Evolutionary conservation across 176 grass and related monocot species (phyloP).

Genomic region (Lolium perenne): DNA sequence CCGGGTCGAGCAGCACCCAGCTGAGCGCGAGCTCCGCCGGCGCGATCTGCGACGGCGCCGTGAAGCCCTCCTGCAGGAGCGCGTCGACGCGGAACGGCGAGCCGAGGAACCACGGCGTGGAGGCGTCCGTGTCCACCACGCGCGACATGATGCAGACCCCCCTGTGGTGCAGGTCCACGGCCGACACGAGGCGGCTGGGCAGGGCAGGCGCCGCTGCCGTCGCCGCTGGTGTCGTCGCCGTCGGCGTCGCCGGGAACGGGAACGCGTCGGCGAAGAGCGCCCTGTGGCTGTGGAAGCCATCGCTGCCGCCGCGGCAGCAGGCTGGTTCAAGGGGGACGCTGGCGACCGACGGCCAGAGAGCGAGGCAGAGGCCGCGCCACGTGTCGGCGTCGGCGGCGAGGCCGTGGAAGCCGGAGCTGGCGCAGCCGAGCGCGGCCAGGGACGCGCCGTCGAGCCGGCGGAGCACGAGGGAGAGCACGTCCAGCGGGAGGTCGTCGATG

Average conservation of each 20-base stretch:
- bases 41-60: constrained; percentile 31
- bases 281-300: constrained; percentile 40
- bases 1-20: constrained; percentile 79
- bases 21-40: constrained; percentile 56
- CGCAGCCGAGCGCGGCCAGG: constrained; percentile 70
- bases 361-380: constrained; percentile 71
- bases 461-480: constrained; percentile 68
- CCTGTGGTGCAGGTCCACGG: constrained; percentile 69
- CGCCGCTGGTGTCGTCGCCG: not conserved
- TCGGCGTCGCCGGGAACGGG: constrained; percentile 52
- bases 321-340: not conserved
- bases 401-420: constrained; percentile 48
- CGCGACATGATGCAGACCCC: constrained; percentile 62
- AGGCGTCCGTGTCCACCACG: constrained; percentile 64
- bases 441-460: constrained; percentile 69
- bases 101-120: constrained; percentile 65
- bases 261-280: constrained; percentile 80
- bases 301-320: not conserved
- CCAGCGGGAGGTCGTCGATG: constrained; percentile 73
- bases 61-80: constrained; percentile 59
- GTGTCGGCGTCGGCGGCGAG: constrained; percentile 58
- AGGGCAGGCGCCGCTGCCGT: not conserved
- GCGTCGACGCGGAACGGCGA: constrained; percentile 85
- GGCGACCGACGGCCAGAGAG: constrained; percentile 71
- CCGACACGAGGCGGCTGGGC: constrained; percentile 62